Percentiles rank a stretch among this genome's conserved stretches.
Conservation (phyloP, 192 early-diverging fungal genomes). For the Geranomyces variabilis region DNA sequence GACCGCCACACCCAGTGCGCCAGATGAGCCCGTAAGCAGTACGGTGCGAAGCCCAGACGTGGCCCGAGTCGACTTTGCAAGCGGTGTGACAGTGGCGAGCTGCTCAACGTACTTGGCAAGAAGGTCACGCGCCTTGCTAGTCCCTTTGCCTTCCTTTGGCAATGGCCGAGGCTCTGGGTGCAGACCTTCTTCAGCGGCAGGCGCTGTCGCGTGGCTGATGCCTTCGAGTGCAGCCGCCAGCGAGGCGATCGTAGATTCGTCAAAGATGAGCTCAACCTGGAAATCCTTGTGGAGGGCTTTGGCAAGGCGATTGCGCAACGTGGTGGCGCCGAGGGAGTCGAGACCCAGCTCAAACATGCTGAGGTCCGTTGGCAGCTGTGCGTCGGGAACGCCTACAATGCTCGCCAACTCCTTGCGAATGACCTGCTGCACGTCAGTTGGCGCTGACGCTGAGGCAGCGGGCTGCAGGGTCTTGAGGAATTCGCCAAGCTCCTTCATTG, state of each 20-base stretch:
- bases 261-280: slow-evolving; percentile 8
- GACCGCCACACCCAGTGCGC: slow-evolving; percentile 12
- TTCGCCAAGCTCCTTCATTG: neutral
- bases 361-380: neutral
- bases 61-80: neutral
- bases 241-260: slow-evolving; percentile 1
- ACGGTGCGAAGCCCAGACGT: neutral
- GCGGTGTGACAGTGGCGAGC: neutral
- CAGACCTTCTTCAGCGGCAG: neutral
- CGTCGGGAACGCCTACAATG: neutral
- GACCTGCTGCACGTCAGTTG: neutral
- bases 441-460: neutral
- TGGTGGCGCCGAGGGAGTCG: slow-evolving; percentile 24
- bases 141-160: neutral
- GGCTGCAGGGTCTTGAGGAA: neutral
- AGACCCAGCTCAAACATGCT: slow-evolving; percentile 21
- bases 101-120: neutral
- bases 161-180: neutral
- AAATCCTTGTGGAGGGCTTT: slow-evolving; percentile 1
- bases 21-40: slow-evolving; percentile 10
- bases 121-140: neutral
- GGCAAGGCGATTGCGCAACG: slow-evolving; percentile 14
- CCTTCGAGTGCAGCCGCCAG: neutral
- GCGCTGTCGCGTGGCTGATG: no score
- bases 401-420: slow-evolving; percentile 1